Conservation (phyloP, 208 protist species). For the Leishmania mexicana region DNA sequence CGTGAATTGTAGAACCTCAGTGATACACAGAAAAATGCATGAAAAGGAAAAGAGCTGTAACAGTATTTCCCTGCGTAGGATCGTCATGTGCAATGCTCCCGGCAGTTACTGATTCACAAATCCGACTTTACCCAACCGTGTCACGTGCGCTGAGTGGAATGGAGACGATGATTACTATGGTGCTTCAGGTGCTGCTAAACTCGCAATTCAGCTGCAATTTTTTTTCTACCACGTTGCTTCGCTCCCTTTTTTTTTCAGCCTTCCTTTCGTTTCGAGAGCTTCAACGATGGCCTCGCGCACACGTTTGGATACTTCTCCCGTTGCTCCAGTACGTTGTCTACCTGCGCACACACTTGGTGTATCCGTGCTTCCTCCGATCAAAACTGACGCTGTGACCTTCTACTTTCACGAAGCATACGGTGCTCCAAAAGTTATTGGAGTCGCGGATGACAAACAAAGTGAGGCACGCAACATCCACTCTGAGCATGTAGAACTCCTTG, state of each 20-base stretch:
- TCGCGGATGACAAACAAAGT: not conserved
- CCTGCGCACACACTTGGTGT: not conserved
- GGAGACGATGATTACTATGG: not conserved
- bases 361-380: not conserved
- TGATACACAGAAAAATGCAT: not conserved
- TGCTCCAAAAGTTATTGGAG: not conserved
- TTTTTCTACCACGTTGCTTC: not conserved
- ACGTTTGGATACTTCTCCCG: not conserved
- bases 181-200: not conserved
- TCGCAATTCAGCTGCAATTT: not conserved
- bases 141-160: not conserved
- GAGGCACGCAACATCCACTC: not conserved
- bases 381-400: constrained; percentile 1
- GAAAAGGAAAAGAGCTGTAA: not conserved
- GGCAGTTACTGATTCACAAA: not conserved
- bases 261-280: not conserved
- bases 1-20: not conserved
- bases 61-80: not conserved
- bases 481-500: not conserved
- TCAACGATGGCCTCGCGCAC: not conserved
- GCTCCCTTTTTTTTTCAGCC: not conserved
- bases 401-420: constrained; percentile 9
- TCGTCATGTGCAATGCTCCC: not conserved
- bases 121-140: not conserved
- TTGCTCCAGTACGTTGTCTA: not conserved